Percentiles rank a stretch among this genome's conserved stretches.
Evolutionary conservation across 2,329 filamentous ascomycete genomes (phyloP).

Genomic region (Juglanconis oblonga): DNA sequence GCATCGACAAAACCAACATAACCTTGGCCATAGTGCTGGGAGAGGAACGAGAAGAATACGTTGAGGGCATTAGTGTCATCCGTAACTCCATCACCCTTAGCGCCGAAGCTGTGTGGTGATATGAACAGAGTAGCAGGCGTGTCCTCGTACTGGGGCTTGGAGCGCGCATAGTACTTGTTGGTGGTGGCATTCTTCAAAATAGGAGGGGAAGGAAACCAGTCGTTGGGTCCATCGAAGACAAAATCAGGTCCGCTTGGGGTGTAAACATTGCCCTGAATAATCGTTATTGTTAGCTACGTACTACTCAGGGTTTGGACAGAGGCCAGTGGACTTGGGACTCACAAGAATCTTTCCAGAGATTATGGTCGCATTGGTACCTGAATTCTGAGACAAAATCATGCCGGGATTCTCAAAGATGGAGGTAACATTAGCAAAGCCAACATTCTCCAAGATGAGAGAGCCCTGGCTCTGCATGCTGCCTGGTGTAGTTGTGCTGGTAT

Average conservation of each 20-base stretch:
- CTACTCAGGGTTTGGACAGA: not conserved
- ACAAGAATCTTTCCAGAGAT: slow-evolving; percentile 6
- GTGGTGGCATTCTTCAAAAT: slow-evolving; percentile 47
- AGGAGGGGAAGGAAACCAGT: slow-evolving; percentile 47
- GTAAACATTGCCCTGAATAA: slow-evolving; percentile 63
- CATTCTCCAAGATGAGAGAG: slow-evolving; percentile 45
- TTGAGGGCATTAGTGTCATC: slow-evolving; percentile 52
- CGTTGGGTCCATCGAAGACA: slow-evolving; percentile 45
- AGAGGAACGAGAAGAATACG: slow-evolving; percentile 27
- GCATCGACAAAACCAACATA: slow-evolving; percentile 60
- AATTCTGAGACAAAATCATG: slow-evolving; percentile 23
- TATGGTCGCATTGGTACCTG: not conserved
- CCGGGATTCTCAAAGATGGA: slow-evolving; percentile 39
- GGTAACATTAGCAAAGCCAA: slow-evolving; percentile 35
- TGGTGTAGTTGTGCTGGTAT: slow-evolving; percentile 34
- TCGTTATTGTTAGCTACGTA: not conserved
- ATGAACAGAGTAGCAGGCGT: slow-evolving; percentile 52
- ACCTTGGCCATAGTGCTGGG: slow-evolving; percentile 38
- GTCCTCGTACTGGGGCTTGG: slow-evolving; percentile 65
- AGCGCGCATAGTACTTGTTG: slow-evolving; percentile 43
- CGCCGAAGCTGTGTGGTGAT: slow-evolving; percentile 60
- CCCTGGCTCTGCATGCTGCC: slow-evolving; percentile 34
- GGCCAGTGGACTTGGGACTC: not conserved
- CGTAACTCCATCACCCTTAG: slow-evolving; percentile 65
- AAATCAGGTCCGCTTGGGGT: slow-evolving; percentile 40